phyloP scores from a whole-genome alignment of 192 early-diverging fungal species.

The Spizellomyces punctatus region DNA sequence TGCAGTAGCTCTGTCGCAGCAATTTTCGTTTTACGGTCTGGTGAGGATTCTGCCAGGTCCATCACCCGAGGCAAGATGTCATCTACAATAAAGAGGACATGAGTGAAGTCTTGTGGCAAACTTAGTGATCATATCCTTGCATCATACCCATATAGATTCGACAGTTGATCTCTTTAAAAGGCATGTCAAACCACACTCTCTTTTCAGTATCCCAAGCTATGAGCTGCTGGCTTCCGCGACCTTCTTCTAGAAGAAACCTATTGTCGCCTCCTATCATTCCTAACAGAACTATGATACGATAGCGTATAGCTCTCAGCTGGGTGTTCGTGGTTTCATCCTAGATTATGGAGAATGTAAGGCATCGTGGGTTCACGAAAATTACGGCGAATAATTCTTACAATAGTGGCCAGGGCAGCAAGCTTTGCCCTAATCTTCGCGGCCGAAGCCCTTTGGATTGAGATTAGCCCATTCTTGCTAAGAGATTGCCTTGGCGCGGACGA shows the following conservation, averaged over 20 bases:
- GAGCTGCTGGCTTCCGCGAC: constrained; percentile 28
- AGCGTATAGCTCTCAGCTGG: constrained; percentile 56
- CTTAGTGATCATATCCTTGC: background rate
- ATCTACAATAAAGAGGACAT: constrained; percentile 48
- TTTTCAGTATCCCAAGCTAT: constrained; percentile 74
- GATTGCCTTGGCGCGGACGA: background rate
- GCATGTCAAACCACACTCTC: constrained; percentile 58
- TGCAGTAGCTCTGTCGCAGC: constrained; percentile 76
- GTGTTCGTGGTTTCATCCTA: constrained; percentile 29
- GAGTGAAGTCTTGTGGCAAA: too few species aligned
- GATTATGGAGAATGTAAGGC: too few species aligned
- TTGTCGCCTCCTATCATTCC: constrained; percentile 67
- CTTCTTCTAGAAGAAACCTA: constrained; percentile 25
- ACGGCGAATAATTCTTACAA: background rate
- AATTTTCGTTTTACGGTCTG: constrained; percentile 74
- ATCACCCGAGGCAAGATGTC: constrained; percentile 76
- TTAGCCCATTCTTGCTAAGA: background rate
- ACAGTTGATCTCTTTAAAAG: constrained; percentile 68
- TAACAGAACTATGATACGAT: constrained; percentile 62
- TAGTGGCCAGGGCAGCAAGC: too few species aligned
- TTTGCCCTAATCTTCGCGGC: background rate
- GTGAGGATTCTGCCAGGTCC: constrained; percentile 72
- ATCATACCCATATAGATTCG: constrained; percentile 66
- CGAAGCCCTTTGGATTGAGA: background rate
- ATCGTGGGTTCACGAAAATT: background rate